These are phyloP conservation scores for Calonectria hawksworthii DNA, from an alignment of 2,329 filamentous ascomycete species.

Conservation along the genomic window DNA sequence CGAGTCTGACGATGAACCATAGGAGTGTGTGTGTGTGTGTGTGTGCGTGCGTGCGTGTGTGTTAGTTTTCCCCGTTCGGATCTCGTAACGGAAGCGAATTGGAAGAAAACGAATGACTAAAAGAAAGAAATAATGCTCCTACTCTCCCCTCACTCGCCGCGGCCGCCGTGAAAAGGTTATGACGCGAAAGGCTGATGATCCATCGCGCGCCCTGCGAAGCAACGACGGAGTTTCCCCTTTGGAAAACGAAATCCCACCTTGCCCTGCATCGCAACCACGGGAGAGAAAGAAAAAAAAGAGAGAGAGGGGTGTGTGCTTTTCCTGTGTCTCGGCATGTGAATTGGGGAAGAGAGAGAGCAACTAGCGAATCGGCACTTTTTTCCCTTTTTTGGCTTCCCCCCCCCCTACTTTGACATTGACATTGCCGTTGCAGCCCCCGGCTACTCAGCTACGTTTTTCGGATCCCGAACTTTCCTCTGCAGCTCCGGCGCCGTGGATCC, in stretches of 20 bases:
- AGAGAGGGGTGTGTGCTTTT: not conserved
- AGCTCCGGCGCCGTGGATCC: not conserved
- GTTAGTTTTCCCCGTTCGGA: no score
- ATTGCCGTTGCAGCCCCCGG: no score
- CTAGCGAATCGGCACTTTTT: not conserved
- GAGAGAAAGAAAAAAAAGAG: not conserved
- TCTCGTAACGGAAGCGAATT: not conserved
- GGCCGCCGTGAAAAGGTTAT: not conserved
- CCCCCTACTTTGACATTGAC: no score
- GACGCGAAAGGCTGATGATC: not conserved
- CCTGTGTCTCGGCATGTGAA: not conserved
- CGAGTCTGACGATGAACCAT: no score
- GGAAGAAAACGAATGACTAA: not conserved
- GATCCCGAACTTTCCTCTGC: not conserved
- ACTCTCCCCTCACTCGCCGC: no score
- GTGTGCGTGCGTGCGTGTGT: no score
- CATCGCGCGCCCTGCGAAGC: not conserved
- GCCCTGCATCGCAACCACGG: not conserved
- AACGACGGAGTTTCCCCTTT: slow-evolving; percentile 1
- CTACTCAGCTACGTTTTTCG: not conserved
- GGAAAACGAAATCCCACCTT: not conserved
- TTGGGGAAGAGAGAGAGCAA: not conserved
- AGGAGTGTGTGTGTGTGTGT: no score
- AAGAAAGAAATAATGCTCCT: not conserved
- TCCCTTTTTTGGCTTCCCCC: no score